Base-by-base conservation (phyloP, 1,139 yeast species). In the Debaryomyces robertsiae region DNA sequence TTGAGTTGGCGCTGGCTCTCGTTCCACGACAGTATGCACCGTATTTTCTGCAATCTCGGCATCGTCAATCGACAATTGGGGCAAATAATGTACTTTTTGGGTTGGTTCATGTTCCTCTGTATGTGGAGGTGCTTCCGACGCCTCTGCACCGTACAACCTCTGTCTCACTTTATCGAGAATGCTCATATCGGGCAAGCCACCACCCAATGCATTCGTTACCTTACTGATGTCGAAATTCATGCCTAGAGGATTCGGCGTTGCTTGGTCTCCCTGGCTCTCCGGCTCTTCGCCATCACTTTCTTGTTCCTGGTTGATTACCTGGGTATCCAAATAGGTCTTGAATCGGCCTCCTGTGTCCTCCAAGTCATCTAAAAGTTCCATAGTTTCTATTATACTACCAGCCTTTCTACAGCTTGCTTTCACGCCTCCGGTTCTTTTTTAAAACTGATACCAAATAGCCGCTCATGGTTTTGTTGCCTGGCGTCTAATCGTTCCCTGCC, bases 331-430 rank as follows among this genome's bases (percentile, higher is more conserved):
- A 11, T 41, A 40, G n/a, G 39, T 36, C 27, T 32, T 24, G 34
- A 27, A 35, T 17, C 14, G 29, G 9, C 30, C 18, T 9, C 35
- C 43, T 11, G 14, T 32, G 36, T 53, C 58, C 28, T 55, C 60
- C 30, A 57, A 49, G 27, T 45, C 51, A 29, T 55, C 52, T 33
- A 57, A 45, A 36, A 57, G 54, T 38, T 57, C 61, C 62, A 57
- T 57, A 9, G 14, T 30, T 36, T 17, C 22, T 17, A 27, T 38
- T 10, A n/a, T 15, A 9, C 11, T 15, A 25, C n/a, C 28, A 23
- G n/a, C 9, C 14, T 30, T 15, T 11, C 36, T 6, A 10, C 14
- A 11, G 24, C 23, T 6, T 6, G 4, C 25, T 11, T 14, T 22
- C 33, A 11, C 13, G 6, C 19, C 32, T 16, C 6, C 22, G 13